These are phyloP conservation scores for Ustanciosporium gigantosporum DNA, from an alignment of 1,284 basidiomycete species.

Conservation along the genomic window DNA sequence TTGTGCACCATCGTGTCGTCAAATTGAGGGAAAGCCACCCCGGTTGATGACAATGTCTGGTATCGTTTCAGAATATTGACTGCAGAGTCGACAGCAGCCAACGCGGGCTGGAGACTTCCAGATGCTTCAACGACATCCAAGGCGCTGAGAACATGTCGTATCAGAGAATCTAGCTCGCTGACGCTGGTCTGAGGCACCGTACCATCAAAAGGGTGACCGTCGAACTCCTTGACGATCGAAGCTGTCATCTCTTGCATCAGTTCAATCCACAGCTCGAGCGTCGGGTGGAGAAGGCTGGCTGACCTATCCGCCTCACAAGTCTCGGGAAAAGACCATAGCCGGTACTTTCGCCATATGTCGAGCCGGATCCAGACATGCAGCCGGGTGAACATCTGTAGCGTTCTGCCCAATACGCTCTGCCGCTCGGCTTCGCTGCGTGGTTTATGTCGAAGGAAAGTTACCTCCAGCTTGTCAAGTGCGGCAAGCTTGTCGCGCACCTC, in stretches of 20 bases:
- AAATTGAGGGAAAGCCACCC: background rate
- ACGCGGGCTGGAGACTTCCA: background rate
- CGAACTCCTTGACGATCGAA: conserved; percentile 18
- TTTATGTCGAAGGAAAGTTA: conserved; percentile 24
- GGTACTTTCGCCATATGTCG: conserved; percentile 36
- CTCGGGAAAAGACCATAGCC: conserved; percentile 20
- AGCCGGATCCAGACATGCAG: conserved; percentile 42
- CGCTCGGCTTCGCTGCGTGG: conserved; percentile 19
- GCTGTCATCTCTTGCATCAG: conserved; percentile 19
- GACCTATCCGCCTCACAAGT: too few species aligned
- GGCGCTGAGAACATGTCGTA: conserved; percentile 10
- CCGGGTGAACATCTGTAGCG: conserved; percentile 39
- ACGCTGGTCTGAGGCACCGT: conserved; percentile 8
- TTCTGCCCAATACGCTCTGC: conserved; percentile 24
- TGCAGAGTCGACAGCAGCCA: conserved; percentile 6
- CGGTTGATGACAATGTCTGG: background rate
- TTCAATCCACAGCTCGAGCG: conserved; percentile 27
- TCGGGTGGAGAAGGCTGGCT: conserved; percentile 38
- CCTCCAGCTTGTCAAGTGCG: conserved; percentile 21
- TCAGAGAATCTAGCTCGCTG: conserved; percentile 22
- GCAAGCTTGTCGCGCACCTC: conserved; percentile 7
- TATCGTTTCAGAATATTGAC: conserved; percentile 20
- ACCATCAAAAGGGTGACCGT: conserved; percentile 16
- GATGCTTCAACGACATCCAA: conserved; percentile 17
- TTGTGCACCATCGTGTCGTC: background rate